Evolutionary conservation across 1,284 basidiomycete species (phyloP), one percentile per base, ranked within the genome.

Genomic region (Heliocybe sulcata): DNA sequence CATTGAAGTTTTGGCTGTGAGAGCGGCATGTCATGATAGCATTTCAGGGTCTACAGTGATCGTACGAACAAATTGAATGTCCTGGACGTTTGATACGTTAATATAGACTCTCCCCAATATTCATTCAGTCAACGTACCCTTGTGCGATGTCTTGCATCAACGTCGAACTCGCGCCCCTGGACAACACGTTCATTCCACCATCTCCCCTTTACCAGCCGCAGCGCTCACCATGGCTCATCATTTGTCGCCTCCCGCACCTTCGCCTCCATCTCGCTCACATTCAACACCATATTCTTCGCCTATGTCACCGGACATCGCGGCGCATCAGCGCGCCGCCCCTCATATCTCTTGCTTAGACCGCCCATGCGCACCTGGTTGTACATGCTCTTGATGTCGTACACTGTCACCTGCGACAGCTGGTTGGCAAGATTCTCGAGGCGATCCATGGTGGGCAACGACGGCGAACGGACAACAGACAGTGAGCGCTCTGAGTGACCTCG

Each of bases 141-240:
- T 90, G 87, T 4, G 96, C 94, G 64, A 99, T 99, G 67, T 99
- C 95, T 69, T 95, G 92, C 96, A 99, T 99, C 68, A 98, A 75
- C 20, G 95, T 97, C 53, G 96, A 98, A 66, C 92, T 95, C 59
- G 97, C 96, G 25, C 97, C 96, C 95, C 94, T 96, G 65, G 60
- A 60, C 57, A 57, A 22, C 20, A 55, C 58, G 45, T 52, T 45
- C 19, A 26, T 10, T 35, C 20, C 16, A 22, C 38, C 50, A 58
- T 23, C 52, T 22, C 31, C 25, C 52, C 20, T 48, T 3, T 31
- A 9, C 51, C 31, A 6, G 3, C 35, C 35, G n/a, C 45, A 38
- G 31, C 27, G 70, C 81, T 61, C 66, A 96, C 96, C 96, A 99
- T 55, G 96, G 87, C 61, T 99, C 97, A 66, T 98, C 94, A 64